Evolutionary conservation across 2,329 filamentous ascomycete species (phyloP).

Genomic region (Phialophora chinensis): DNA sequence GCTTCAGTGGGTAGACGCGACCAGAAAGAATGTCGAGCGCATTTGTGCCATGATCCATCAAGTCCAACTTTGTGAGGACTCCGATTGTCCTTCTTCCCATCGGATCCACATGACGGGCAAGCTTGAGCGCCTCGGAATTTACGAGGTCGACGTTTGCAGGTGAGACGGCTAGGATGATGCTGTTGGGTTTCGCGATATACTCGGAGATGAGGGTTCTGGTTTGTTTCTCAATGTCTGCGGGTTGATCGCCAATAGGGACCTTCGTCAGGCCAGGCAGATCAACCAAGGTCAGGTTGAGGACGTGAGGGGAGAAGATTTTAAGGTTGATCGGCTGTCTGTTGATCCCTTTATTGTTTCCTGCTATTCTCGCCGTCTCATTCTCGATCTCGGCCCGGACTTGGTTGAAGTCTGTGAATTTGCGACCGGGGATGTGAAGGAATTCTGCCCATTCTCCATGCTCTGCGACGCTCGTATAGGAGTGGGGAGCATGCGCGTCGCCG

Average conservation of each 20-base stretch:
- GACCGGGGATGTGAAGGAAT: constrained; percentile 91
- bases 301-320: constrained; percentile 96
- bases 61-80: constrained; percentile 92
- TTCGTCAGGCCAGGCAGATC: constrained; percentile 96
- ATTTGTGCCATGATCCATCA: constrained; percentile 99
- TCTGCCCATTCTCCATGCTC: constrained; percentile 82
- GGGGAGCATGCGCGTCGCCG: constrained; percentile 71
- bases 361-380: constrained; percentile 92
- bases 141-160: constrained; percentile 98
- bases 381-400: constrained; percentile 97
- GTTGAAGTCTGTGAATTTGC: constrained; percentile 86
- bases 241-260: constrained; percentile 97
- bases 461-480: constrained; percentile 76
- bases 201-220: constrained; percentile 95
- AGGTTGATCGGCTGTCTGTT: constrained; percentile 97
- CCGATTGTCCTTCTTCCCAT: constrained; percentile 94
- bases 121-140: constrained; percentile 96
- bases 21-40: constrained; percentile 97
- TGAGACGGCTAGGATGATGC: constrained; percentile 94
- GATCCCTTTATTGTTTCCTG: constrained; percentile 97
- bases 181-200: constrained; percentile 99
- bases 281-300: constrained; percentile 93
- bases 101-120: constrained; percentile 94
- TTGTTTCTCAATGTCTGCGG: constrained; percentile 97
- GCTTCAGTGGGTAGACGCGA: constrained; percentile 92